Base-by-base conservation (phyloP, 202 grass and related monocot genomes). In the Digitaria exilis region DNA sequence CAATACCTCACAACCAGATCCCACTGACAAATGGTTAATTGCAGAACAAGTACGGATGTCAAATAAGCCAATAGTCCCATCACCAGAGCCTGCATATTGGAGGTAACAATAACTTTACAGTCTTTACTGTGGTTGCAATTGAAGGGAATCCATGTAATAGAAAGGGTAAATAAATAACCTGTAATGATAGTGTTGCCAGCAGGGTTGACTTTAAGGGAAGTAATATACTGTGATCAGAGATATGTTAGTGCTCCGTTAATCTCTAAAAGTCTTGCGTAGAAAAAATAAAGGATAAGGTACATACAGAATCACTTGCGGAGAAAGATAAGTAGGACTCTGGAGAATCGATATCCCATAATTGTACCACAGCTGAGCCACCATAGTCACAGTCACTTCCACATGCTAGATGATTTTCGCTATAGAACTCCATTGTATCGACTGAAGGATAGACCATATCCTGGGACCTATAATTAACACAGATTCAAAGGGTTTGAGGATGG, bases 51-150 rank as follows among this genome's bases (percentile, higher is more conserved):
- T 84, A 72, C 92, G 90, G 67, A 98, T 85, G 80, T 98, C 95
- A 87, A 98, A 98, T 84, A 98, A 85, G 74, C 92, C 92, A 84
- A 98, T 87, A 62, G 92, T 98, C 43, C 95, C 95, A 88, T 98
- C 92, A 69, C 95, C 95, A 81, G 92, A 86, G 93, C 95, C 95
- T 98, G 78, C 64, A 91, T 31, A 83, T 80, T 64, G 70, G 25
- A 89, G 56, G 37, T 48, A 87, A 81, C 25, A 77, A 84, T 56
- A 84, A 46, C 24, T 49, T 70, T 31, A 71, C 35, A 67, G 65
- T 80, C 30, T 69, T 77, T 80, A 75, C 29, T 77, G 52, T 57
- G 37, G 48, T 24, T 58, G 80, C 58, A 77, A 81, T 46, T 37
- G 34, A 24, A 16, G 28, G 77, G 48, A 64, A 46, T 16, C 32